Percentiles rank a stretch among this genome's conserved stretches.
Conservation (phyloP, 257 asterid species). For the Solanum sitiens region DNA sequence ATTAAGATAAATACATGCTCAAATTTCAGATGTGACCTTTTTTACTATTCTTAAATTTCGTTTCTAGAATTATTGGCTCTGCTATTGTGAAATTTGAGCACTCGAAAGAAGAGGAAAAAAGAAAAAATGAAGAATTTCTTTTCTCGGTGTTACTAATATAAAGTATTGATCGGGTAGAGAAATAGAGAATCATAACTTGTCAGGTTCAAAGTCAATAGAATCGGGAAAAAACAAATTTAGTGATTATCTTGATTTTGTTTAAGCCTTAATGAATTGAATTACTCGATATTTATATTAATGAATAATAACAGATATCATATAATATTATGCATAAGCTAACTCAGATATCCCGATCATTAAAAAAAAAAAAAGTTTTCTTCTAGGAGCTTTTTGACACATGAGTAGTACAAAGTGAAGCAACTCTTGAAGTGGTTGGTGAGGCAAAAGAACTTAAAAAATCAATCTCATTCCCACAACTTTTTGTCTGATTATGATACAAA, state of each 20-base stretch:
- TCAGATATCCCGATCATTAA: background rate
- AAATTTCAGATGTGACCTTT: background rate
- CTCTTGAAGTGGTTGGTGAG: conserved; percentile 18
- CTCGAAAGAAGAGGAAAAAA: background rate
- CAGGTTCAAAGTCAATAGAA: background rate
- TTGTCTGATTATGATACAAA: background rate
- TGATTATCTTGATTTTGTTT: background rate
- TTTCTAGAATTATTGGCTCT: no score
- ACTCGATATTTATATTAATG: background rate
- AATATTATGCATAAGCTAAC: background rate
- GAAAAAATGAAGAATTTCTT: background rate
- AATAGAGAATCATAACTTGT: background rate
- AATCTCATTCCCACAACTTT: background rate
- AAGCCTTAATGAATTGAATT: background rate
- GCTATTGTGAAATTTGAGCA: conserved; percentile 3
- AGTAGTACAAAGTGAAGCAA: background rate
- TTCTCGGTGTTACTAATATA: no score
- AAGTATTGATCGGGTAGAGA: background rate
- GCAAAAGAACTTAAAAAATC: conserved; percentile 1
- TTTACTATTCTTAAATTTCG: background rate
- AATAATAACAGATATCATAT: background rate
- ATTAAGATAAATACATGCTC: background rate
- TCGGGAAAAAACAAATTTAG: background rate
- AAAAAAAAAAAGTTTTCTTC: background rate
- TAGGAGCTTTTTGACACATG: conserved; percentile 10